Conservation (phyloP, 371 early-diverging fungal species). For the Apophysomyces variabilis region DNA sequence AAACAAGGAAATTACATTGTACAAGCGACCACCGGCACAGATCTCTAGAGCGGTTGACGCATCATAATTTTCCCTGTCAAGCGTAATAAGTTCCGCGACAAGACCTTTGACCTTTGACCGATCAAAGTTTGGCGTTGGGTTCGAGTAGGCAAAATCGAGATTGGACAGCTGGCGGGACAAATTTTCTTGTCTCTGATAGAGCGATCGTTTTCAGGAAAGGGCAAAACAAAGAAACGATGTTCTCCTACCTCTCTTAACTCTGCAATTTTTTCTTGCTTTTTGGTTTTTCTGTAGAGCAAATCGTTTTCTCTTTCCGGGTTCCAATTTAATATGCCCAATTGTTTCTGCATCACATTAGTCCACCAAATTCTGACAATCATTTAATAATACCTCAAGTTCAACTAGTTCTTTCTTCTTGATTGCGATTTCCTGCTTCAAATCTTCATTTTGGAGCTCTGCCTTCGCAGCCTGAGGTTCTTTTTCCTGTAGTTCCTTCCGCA, state of each 20-base stretch:
- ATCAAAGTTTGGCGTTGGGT: slow-evolving; percentile 87
- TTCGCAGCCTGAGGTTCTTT: slow-evolving; percentile 54
- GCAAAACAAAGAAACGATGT: slow-evolving; percentile 17
- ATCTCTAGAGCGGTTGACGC: slow-evolving; percentile 88
- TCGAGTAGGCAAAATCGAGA: slow-evolving; percentile 72
- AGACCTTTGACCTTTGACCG: slow-evolving; percentile 88
- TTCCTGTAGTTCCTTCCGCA: slow-evolving; percentile 66
- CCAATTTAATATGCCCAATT: slow-evolving; percentile 53
- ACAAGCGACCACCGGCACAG: slow-evolving; percentile 92
- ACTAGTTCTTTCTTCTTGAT: slow-evolving; percentile 51
- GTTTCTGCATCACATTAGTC: slow-evolving; percentile 17
- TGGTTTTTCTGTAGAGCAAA: slow-evolving; percentile 38
- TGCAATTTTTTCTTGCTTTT: slow-evolving; percentile 33
- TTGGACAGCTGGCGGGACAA: slow-evolving; percentile 55
- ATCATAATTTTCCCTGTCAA: slow-evolving; percentile 66
- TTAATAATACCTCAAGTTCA: slow-evolving; percentile 35
- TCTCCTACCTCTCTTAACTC: slow-evolving; percentile 49
- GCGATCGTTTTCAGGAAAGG: slow-evolving; percentile 15
- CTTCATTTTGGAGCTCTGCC: slow-evolving; percentile 56
- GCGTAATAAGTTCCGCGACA: slow-evolving; percentile 85
- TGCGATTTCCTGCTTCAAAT: slow-evolving; percentile 44
- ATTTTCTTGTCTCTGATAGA: slow-evolving; percentile 46
- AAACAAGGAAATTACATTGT: slow-evolving; percentile 65
- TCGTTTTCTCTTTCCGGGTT: slow-evolving; percentile 55
- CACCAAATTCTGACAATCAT: background rate